Evolutionary conservation across 1,139 yeast genomes (phyloP).

Genomic region (Pneumocystis murina): DNA sequence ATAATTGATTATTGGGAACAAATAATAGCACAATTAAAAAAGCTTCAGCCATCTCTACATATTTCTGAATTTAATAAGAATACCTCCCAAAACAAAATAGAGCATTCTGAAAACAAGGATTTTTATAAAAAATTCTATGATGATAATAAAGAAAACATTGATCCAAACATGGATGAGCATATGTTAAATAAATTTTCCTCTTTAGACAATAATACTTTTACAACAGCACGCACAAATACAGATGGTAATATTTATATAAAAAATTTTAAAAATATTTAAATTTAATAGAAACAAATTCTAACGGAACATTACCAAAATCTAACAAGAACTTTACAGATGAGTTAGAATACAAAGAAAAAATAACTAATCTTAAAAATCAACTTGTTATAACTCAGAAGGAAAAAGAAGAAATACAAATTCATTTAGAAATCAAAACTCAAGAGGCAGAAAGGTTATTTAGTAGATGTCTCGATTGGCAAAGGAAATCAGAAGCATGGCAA

Average conservation of each 20-base stretch:
- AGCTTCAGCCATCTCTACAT: neutral
- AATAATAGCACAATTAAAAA: neutral
- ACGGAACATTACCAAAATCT: neutral
- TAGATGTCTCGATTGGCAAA: neutral
- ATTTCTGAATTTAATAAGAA: neutral
- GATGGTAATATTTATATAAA: neutral
- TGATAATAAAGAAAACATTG: neutral
- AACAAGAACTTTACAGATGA: neutral
- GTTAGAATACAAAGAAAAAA: neutral
- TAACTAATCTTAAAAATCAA: neutral
- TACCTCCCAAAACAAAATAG: neutral
- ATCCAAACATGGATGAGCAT: neutral
- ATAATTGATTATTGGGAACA: constrained; percentile 6
- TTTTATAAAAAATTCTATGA: neutral
- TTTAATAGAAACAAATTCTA: neutral
- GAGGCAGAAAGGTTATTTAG: neutral
- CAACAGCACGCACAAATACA: neutral
- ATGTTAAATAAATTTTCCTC: neutral
- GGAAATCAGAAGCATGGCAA: neutral
- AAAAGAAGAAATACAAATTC: neutral
- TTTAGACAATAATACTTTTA: neutral
- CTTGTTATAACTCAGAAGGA: neutral
- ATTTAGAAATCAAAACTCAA: neutral
- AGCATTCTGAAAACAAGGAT: neutral
- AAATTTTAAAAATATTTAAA: neutral